Evolutionary conservation across 495 filamentous ascomycete genomes (phyloP), one percentile per base, ranked within the genome.

Genomic region (Opeltia flavorubescens): DNA sequence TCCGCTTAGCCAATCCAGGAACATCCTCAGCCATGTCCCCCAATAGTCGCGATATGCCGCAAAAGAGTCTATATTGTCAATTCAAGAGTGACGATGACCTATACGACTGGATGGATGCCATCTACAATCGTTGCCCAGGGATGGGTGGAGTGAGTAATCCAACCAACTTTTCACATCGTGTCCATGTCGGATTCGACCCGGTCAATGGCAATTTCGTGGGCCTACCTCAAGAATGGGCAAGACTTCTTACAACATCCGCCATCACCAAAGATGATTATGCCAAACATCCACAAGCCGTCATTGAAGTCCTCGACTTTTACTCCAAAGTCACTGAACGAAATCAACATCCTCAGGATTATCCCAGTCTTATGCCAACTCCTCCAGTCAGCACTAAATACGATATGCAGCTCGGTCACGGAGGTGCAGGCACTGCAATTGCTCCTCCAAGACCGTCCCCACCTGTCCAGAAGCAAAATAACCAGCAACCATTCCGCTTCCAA

Each of bases 141-240:
- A 94, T 95, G 86, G 88, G 91, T 39, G 91, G 91, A 49, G 93
- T 98, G 7, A 95, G 89, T 66, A 95, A 95, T 62, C 91, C 91
- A 3, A 95, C 93, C 45, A 94, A 95, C 63, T 96, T 98, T 64
- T 84, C 81, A 18, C 91, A 98, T 61, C 81, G 87, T 15, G 86
- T 98, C 27, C 91, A 98, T 60, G 91, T 98, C 53, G 93, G 89
- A 34, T 98, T 98, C 62, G 93, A 98, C 59, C 86, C 89, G 20
- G 75, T 83, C 31, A 89, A 84, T 9, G 93, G 93, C 21, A 86
- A 85, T 44, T 98, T 98, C 54, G 83, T 89, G 17, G 91, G 93
- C 17, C 64, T 98, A 45, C 91, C 91, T 2, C 78, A 84, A 20
- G 93, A 96, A 69, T 98, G 91, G 91, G 91, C 91, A 51, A 88